A percentile compares a stretch with the other conserved stretches of the same genome.
Conservation (phyloP, 1,284 basidiomycete species). For the Ganoderma sinense region DNA sequence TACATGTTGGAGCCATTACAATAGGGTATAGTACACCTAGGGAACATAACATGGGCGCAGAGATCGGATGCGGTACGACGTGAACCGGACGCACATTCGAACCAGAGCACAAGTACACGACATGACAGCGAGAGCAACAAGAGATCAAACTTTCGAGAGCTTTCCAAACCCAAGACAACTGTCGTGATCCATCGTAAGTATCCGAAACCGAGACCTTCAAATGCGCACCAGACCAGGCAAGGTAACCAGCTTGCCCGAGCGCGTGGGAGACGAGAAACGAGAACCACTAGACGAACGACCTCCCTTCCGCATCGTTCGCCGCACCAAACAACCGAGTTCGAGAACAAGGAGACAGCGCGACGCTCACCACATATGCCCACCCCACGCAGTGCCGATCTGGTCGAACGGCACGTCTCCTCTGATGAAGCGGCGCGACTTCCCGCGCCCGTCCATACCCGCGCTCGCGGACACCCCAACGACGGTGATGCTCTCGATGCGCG, state of each 20-base stretch:
- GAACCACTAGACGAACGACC: not conserved
- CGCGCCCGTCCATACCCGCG: conserved; percentile 28
- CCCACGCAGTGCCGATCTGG: conserved; percentile 31
- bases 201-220: conserved; percentile 6
- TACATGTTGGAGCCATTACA: not conserved
- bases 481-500: conserved; percentile 9
- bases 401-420: conserved; percentile 28
- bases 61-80: not conserved
- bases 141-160: not conserved
- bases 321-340: not conserved
- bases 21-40: conserved; percentile 1
- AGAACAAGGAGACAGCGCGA: not conserved
- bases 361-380: conserved; percentile 16
- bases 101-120: not conserved
- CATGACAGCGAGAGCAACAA: not conserved
- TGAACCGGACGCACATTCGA: not conserved
- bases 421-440: conserved; percentile 33
- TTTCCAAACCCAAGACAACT: not conserved
- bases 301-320: not conserved
- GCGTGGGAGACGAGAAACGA: not conserved
- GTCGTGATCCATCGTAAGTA: conserved; percentile 5
- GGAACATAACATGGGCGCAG: not conserved
- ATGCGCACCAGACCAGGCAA: conserved; percentile 11
- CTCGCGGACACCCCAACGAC: conserved; percentile 34
- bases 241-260: conserved; percentile 19